phyloP scores from a whole-genome alignment of 306 rosid genomes.

The Pueraria montana region DNA sequence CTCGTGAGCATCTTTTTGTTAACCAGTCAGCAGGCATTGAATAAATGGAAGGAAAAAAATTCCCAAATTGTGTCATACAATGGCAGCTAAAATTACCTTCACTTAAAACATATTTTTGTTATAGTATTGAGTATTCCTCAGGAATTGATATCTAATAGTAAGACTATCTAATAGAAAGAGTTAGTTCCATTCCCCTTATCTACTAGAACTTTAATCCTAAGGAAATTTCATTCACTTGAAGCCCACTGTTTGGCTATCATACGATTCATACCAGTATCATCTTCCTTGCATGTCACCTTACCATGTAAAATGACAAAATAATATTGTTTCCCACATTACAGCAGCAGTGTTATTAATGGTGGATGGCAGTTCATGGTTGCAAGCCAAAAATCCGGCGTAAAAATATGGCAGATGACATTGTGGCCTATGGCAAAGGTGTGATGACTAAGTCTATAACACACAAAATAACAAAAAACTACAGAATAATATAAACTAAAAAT shows the following conservation, averaged over 20 bases:
- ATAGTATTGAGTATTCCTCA: background rate
- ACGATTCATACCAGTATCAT: conserved; percentile 32
- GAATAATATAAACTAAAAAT: background rate
- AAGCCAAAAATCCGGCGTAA: background rate
- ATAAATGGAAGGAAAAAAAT: background rate
- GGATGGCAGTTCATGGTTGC: background rate
- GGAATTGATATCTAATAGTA: background rate
- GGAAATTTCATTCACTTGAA: conserved; percentile 27
- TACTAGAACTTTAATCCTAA: background rate
- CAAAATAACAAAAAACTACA: background rate
- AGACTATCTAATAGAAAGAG: conserved; percentile 18
- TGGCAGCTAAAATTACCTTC: conserved; percentile 22
- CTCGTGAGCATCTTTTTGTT: background rate
- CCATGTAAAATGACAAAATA: conserved; percentile 32
- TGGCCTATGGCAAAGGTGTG: background rate
- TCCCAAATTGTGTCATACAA: background rate
- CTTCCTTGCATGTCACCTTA: conserved; percentile 23
- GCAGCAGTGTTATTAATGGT: background rate
- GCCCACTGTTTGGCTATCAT: conserved; percentile 10
- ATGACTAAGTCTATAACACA: background rate
- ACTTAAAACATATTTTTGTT: background rate
- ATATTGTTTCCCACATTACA: conserved; percentile 19
- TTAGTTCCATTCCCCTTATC: conserved; percentile 1
- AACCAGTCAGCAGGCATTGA: background rate
- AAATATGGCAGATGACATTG: background rate